A percentile compares a stretch with the other conserved stretches of the same genome.
Evolutionary conservation across 345 rosid species (phyloP).

Genomic region (Capsella bursapastoris): DNA sequence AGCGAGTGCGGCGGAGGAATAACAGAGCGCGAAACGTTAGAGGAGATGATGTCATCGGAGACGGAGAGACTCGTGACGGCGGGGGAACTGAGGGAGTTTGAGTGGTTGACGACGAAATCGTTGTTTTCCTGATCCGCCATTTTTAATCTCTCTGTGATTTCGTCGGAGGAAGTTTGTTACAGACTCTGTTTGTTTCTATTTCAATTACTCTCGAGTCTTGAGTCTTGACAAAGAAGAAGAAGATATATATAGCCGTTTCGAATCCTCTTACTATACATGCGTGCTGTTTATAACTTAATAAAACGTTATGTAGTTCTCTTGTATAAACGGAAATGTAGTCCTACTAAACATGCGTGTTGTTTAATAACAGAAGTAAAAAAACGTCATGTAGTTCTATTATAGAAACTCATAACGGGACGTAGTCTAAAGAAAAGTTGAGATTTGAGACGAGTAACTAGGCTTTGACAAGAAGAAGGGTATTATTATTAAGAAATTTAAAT

Average conservation of each 20-base stretch:
- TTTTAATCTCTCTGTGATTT: neutral
- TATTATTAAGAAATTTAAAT: no score
- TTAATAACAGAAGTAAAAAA: neutral
- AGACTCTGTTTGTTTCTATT: neutral
- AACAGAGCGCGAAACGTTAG: neutral
- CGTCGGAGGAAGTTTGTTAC: constrained; percentile 3
- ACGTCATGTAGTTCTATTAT: neutral
- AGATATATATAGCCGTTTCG: neutral
- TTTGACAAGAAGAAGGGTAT: neutral
- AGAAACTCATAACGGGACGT: no score
- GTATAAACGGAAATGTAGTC: neutral
- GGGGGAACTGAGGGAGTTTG: neutral
- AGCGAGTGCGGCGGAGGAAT: neutral
- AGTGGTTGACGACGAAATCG: neutral
- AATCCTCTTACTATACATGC: neutral
- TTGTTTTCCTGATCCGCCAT: constrained; percentile 1
- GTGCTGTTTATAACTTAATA: neutral
- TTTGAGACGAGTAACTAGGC: neutral
- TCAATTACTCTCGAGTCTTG: neutral
- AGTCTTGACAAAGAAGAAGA: neutral
- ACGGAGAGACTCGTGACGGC: neutral
- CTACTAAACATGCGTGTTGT: neutral
- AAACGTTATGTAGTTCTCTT: neutral
- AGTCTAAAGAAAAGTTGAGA: no score
- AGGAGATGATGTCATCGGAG: neutral